phyloP scores from a whole-genome alignment of 73 alveolate genomes.

The Stentor roeselii region DNA sequence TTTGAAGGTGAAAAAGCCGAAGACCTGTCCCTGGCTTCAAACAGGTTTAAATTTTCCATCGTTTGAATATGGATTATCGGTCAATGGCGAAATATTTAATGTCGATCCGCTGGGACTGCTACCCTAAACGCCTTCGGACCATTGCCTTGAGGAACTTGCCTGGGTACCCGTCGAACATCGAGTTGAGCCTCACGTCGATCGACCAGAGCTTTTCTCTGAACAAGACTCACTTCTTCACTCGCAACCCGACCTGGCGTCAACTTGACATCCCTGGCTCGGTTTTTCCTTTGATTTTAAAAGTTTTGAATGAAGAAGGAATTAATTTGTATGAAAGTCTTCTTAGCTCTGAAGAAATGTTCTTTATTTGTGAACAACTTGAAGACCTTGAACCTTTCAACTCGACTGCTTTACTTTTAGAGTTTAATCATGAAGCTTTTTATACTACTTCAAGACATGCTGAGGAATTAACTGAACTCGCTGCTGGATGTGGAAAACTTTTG shows the following conservation, averaged over 20 bases:
- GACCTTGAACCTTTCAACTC: constrained; percentile 7
- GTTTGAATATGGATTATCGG: no score
- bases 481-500: not conserved
- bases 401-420: not conserved
- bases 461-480: not conserved
- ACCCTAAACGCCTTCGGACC: not conserved
- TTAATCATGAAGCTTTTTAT: not conserved
- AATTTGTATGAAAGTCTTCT: not conserved
- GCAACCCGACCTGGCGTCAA: constrained; percentile 18
- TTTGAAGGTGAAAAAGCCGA: not conserved
- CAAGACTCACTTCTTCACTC: not conserved
- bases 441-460: constrained; percentile 13
- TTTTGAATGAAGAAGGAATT: not conserved
- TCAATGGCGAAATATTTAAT: no score
- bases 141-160: constrained; percentile 7
- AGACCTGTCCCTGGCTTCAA: not conserved
- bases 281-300: not conserved
- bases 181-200: not conserved
- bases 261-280: not conserved
- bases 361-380: not conserved
- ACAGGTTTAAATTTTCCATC: not conserved
- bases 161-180: not conserved
- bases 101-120: constrained; percentile 14
- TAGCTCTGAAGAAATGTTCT: not conserved
- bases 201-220: not conserved